phyloP scores from a whole-genome alignment of 331 rosid species.

The Phaseolus coccineus region DNA sequence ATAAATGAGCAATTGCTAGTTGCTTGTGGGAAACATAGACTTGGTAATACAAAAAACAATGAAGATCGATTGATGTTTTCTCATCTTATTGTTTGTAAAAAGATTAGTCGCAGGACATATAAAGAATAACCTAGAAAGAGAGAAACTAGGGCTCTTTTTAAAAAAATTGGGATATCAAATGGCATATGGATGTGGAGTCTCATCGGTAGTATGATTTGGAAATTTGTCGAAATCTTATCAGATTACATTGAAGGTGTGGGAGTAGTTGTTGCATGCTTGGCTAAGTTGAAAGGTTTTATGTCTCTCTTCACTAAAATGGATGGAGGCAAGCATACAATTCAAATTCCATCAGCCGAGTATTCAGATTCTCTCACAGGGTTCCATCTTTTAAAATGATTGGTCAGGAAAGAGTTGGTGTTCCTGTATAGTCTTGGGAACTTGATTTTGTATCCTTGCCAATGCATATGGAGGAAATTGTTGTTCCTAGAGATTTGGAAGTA shows the following conservation, averaged over 20 bases:
- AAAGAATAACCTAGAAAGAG: constrained; percentile 45
- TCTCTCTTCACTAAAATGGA: constrained; percentile 66
- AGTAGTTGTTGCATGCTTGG: constrained; percentile 69
- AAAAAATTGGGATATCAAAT: constrained; percentile 80
- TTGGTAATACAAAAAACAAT: constrained; percentile 48
- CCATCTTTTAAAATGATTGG: constrained; percentile 82
- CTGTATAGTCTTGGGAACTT: constrained; percentile 75
- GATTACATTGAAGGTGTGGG: constrained; percentile 67
- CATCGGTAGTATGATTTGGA: constrained; percentile 63
- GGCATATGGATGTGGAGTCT: constrained; percentile 53
- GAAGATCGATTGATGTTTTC: constrained; percentile 68
- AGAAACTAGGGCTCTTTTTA: constrained; percentile 86
- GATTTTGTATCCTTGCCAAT: constrained; percentile 77
- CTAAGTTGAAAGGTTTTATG: constrained; percentile 74
- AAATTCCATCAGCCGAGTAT: constrained; percentile 62
- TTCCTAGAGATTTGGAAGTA: constrained; percentile 44
- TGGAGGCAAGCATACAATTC: constrained; percentile 44
- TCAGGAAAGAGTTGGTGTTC: constrained; percentile 74
- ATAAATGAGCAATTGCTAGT: constrained; percentile 5
- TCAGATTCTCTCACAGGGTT: constrained; percentile 89
- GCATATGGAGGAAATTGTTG: constrained; percentile 50
- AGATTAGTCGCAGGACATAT: constrained; percentile 41
- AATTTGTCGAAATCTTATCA: constrained; percentile 68
- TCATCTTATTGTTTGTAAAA: constrained; percentile 60
- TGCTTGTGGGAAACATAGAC: constrained; percentile 56